Percentiles rank a stretch among this genome's conserved stretches.
phyloP scores from a whole-genome alignment of 2,329 filamentous ascomycete species.

The Coniochaeta pulveracea region DNA sequence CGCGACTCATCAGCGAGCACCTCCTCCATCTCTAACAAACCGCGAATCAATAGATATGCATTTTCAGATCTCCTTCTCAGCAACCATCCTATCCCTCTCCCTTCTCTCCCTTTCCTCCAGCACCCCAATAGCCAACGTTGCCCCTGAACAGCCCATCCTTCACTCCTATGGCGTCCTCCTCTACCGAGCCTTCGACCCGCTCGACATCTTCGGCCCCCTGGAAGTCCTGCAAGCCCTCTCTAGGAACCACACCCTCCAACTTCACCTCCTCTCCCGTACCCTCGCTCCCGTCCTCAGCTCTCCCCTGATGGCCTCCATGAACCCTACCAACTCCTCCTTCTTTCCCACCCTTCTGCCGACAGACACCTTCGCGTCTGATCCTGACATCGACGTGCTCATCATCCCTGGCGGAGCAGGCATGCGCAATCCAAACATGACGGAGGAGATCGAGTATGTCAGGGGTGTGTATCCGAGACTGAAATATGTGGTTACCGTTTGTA shows the following conservation, averaged over 20 bases:
- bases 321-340: constrained; percentile 22
- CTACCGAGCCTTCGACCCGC: constrained; percentile 30
- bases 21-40: too few species aligned
- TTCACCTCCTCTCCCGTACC: constrained; percentile 28
- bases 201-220: constrained; percentile 35
- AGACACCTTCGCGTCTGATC: constrained; percentile 39
- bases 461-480: constrained; percentile 33
- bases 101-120: too few species aligned
- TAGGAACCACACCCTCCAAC: constrained; percentile 20
- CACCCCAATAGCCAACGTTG: too few species aligned
- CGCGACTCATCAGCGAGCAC: too few species aligned
- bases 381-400: constrained; percentile 52
- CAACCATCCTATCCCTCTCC: too few species aligned
- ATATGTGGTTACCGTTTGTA: constrained; percentile 55
- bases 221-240: constrained; percentile 31
- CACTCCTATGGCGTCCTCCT: constrained; percentile 29
- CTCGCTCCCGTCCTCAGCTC: constrained; percentile 27
- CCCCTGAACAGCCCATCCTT: too few species aligned
- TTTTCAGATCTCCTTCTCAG: too few species aligned
- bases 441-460: constrained; percentile 33
- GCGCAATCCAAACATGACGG: constrained; percentile 19
- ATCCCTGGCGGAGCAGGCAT: constrained; percentile 51
- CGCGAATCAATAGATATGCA: too few species aligned
- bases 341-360: constrained; percentile 26
- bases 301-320: constrained; percentile 14